Evolutionary conservation across 2,329 filamentous ascomycete genomes (phyloP), one percentile per base, ranked within the genome.

Genomic region (Cordyceps cicadae): DNA sequence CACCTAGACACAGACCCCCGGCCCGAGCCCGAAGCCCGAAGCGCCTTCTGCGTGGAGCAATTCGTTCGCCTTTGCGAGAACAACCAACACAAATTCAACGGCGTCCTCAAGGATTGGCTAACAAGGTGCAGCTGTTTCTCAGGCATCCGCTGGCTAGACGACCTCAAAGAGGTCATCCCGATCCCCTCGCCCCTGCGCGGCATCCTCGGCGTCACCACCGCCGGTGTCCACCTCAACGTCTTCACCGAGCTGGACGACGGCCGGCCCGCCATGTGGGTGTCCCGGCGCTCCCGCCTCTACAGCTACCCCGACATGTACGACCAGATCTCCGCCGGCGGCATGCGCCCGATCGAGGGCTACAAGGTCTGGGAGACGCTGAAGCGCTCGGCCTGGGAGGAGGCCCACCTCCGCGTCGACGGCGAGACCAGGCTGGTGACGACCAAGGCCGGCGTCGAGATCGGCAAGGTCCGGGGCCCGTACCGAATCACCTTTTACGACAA

Each of bases 201-300:
- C 1, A 63, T 75, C 11, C 68, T 75, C 32, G 73, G 73, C 6
- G 66, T 74, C 39, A 64, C 72, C 37, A 75, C 73, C 2, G 68
- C 70, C 5, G 73, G 73, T 8, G 70, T 72, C 2, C 73, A 75
- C 61, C 67, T 75, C 63, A 75, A 72, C 62, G 69, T 72, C 51
- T 75, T 70, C 64, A 71, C 46, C 34, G 3, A 2, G 24, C 24
- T n/a, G 1, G 34, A 21, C 37, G 21, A 32, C 11, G 50, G 17
- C 4, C 2, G 43, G 24, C 21, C 32, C 12, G 32, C 21, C 12
- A 39, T 58, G 32, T 75, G 73, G 72, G 70, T 75, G 43, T 67
- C 72, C 24, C 66, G 67, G 55, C 68, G 73, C 5, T 69, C 71
- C 7, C n/a, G n/a, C n/a, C n/a, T n/a, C n/a, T n/a, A n/a, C 19